phyloP scores from a whole-genome alignment of 257 asterid genomes.

The Solanum stenotomum region DNA sequence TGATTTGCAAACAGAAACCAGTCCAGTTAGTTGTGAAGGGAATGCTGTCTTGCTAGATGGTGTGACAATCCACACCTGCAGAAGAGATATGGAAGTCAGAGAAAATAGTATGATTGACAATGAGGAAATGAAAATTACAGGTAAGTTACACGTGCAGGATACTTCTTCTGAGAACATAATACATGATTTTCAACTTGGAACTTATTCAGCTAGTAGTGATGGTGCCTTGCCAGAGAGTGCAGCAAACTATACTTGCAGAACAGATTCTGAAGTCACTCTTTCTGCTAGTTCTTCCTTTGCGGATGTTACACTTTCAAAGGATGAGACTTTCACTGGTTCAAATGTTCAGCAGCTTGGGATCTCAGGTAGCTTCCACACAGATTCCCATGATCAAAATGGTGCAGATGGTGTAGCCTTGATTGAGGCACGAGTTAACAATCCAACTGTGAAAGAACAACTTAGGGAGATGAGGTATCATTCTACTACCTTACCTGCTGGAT shows the following conservation, averaged over 20 bases:
- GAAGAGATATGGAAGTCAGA: neutral
- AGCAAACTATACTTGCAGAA: slow-evolving; percentile 3
- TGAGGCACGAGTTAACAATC: neutral
- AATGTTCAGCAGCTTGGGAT: slow-evolving; percentile 14
- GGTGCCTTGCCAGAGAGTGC: slow-evolving; percentile 7
- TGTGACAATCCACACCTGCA: neutral
- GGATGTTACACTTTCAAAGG: slow-evolving; percentile 19
- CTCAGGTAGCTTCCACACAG: slow-evolving; percentile 14
- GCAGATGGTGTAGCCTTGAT: slow-evolving; percentile 4
- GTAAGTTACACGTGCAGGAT: neutral
- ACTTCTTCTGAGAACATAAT: neutral
- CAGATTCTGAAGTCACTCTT: neutral
- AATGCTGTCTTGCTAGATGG: neutral
- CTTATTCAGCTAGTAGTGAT: neutral
- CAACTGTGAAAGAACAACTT: slow-evolving; percentile 12
- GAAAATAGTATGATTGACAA: neutral
- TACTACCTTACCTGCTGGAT: slow-evolving; percentile 7
- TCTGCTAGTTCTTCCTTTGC: neutral
- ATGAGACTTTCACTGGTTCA: slow-evolving; percentile 1
- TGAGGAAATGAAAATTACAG: neutral
- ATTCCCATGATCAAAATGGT: slow-evolving; percentile 12
- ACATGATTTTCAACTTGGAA: neutral
- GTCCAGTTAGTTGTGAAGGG: neutral
- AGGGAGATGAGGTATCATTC: slow-evolving; percentile 10
- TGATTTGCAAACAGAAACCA: slow-evolving; percentile 12